These are phyloP conservation scores for Boeremia exigua DNA, from an alignment of 2,329 filamentous ascomycete genomes.

Conservation along the genomic window DNA sequence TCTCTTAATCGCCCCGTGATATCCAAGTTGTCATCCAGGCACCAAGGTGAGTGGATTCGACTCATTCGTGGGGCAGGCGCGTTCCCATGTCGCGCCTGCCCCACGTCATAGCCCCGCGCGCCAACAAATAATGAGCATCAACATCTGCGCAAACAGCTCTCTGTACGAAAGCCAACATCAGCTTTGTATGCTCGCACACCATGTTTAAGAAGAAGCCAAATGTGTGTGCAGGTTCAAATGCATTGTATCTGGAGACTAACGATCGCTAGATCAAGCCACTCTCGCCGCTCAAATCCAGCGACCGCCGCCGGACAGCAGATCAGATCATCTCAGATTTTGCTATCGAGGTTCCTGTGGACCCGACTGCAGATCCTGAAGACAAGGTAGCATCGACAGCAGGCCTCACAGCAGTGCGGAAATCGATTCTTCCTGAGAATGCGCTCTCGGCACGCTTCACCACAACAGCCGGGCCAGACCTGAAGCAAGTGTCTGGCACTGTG, in stretches of 20 bases:
- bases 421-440: conserved; percentile 68
- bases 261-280: conserved; percentile 69
- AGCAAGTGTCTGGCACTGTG: conserved; percentile 66
- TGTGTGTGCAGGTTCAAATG: conserved; percentile 41
- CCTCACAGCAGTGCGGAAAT: conserved; percentile 61
- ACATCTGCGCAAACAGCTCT: background rate
- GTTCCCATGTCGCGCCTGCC: conserved; percentile 4
- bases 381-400: conserved; percentile 52
- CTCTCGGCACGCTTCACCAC: conserved; percentile 70
- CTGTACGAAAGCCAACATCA: background rate
- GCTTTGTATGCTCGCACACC: conserved; percentile 6
- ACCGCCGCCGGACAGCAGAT: conserved; percentile 70
- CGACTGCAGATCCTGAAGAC: conserved; percentile 50
- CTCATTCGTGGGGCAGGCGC: conserved; percentile 5
- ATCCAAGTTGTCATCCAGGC: background rate
- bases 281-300: conserved; percentile 69
- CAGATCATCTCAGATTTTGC: conserved; percentile 69
- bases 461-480: conserved; percentile 66
- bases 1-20: background rate
- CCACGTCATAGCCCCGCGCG: conserved; percentile 17
- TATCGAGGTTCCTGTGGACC: conserved; percentile 54
- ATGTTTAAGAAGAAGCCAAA: conserved; percentile 72
- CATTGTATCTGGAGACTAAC: background rate
- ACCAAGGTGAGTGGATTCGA: conserved; percentile 9
- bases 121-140: conserved; percentile 10